Base-by-base conservation (phyloP, 345 rosid species). In the Capsella bursapastoris region DNA sequence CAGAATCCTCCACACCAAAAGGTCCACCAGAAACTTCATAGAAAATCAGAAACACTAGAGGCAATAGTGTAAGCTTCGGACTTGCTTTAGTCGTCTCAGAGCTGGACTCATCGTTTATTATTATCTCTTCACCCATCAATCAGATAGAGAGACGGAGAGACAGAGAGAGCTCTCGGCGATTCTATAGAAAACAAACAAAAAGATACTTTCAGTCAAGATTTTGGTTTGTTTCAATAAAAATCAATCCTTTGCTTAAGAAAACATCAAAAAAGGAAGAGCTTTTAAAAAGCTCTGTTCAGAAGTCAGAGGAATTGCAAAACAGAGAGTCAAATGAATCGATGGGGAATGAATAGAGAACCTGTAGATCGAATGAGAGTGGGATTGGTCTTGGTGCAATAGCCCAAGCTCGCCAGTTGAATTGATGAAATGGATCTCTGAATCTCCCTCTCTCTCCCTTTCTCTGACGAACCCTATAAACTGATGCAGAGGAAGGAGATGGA, bases 21-120 rank as follows among this genome's bases (percentile, higher is more conserved):
- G 98, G 98, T 48, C 98, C 98, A 52, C 98, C 98, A 56, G 94
- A 91, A 10, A 93, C 97, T 66, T 89, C 98, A 78, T 91, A 93
- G 88, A 93, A 93, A 12, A 93, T 93, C 50, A 94, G 82, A 70
- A 96, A 95, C 32, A 94, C 84, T 0, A 94, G 86, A 35, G 98
- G 98, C 74, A 87, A 78, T 2, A 89, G 55, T 12, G 95, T 91
- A 32, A 93, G 78, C 77, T 91, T 91, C 65, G 90, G 96, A 28
- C 58, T 84, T 64, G 83, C 74, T 48, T 77, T 78, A 74, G 11
- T 62, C 79, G 11, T 62, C 79, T 62, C 61, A 55, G 60, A 69
- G 58, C 41, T 62, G 59, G 79, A 32, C 5, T 41, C 82, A 63
- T 85, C 82, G 81, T 52, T 69, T 13, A 67, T 13, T 78, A 78